Conservation (phyloP, 306 rosid species). For the Lathyrus oleraceus region DNA sequence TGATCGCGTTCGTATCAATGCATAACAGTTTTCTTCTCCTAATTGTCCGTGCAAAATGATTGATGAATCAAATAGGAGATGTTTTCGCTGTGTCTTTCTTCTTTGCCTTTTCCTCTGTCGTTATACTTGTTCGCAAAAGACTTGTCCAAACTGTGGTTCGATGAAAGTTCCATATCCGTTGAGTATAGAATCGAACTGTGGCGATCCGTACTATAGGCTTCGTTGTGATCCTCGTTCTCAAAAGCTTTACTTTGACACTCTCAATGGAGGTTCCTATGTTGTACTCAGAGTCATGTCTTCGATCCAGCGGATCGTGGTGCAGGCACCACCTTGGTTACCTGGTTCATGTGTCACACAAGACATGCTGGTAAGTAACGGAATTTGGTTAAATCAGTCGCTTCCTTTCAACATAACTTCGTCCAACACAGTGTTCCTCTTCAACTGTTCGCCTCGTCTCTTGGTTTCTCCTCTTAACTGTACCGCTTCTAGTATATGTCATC, state of each 20-base stretch:
- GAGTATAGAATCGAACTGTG: constrained; percentile 71
- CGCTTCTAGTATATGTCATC: constrained; percentile 80
- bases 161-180: constrained; percentile 78
- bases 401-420: constrained; percentile 87
- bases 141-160: constrained; percentile 82
- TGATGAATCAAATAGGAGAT: constrained; percentile 43
- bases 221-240: constrained; percentile 61
- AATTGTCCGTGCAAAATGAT: constrained; percentile 46
- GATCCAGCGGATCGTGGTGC: constrained; percentile 63
- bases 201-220: constrained; percentile 62
- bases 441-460: constrained; percentile 84
- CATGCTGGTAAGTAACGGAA: constrained; percentile 71
- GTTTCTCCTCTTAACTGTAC: constrained; percentile 93
- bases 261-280: constrained; percentile 69
- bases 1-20: constrained; percentile 30
- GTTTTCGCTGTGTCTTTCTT: constrained; percentile 38
- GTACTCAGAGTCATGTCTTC: constrained; percentile 52
- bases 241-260: constrained; percentile 60
- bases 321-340: constrained; percentile 78
- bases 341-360: constrained; percentile 73
- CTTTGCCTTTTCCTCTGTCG: constrained; percentile 43
- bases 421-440: constrained; percentile 75
- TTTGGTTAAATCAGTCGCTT: constrained; percentile 85
- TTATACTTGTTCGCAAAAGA: constrained; percentile 52
- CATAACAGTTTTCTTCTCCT: constrained; percentile 40